Evolutionary conservation across 176 grass and related monocot genomes (phyloP).

Genomic region (Ananas comosus): DNA sequence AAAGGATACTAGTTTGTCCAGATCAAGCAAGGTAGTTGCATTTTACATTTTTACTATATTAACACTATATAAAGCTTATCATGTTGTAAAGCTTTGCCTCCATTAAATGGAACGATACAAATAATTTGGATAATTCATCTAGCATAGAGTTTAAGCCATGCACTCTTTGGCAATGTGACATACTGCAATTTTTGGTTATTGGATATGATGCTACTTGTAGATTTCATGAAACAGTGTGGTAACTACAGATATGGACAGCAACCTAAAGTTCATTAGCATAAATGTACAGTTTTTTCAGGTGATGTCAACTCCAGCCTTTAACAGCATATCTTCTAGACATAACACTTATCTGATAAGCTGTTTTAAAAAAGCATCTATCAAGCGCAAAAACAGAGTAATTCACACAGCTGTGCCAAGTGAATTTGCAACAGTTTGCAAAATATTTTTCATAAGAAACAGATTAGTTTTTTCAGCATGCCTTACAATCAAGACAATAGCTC

Average conservation of each 20-base stretch:
- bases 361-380: not conserved
- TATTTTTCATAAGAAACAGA: not conserved
- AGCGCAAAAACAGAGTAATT: not conserved
- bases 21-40: too few relatives aligned
- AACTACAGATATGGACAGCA: not conserved
- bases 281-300: not conserved
- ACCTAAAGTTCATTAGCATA: not conserved
- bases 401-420: not conserved
- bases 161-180: too few relatives aligned
- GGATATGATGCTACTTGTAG: too few relatives aligned
- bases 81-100: too few relatives aligned
- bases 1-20: too few relatives aligned
- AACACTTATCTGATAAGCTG: not conserved
- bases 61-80: too few relatives aligned
- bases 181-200: too few relatives aligned
- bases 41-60: too few relatives aligned
- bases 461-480: not conserved
- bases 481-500: not conserved
- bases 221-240: not conserved
- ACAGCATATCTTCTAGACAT: not conserved
- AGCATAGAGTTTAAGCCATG: too few relatives aligned
- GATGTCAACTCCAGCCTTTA: not conserved
- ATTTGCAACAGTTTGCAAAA: not conserved
- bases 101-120: too few relatives aligned
- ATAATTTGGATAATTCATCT: too few relatives aligned